phyloP scores from a whole-genome alignment of 306 rosid genomes.

The Rosa persica region DNA sequence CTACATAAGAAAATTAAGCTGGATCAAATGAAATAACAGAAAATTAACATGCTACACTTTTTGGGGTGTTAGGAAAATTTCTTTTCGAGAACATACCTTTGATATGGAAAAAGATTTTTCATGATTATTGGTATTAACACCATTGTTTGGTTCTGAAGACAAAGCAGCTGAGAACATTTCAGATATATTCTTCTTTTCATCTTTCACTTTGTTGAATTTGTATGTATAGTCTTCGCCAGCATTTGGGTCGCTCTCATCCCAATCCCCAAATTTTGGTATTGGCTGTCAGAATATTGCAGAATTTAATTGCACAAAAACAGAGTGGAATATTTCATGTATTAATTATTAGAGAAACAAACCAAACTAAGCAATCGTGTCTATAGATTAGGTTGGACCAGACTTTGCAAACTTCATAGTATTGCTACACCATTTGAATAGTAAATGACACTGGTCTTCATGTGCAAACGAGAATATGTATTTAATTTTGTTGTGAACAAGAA shows the following conservation, averaged over 20 bases:
- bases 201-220: constrained; percentile 36
- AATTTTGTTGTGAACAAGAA: too few species aligned
- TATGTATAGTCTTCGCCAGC: constrained; percentile 50
- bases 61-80: neutral
- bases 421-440: too few species aligned
- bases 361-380: neutral
- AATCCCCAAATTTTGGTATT: constrained; percentile 56
- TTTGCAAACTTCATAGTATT: too few species aligned
- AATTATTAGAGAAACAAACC: neutral
- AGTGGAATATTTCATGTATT: neutral
- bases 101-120: neutral
- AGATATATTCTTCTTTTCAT: constrained; percentile 32
- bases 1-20: constrained; percentile 17
- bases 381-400: too few species aligned
- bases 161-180: constrained; percentile 2
- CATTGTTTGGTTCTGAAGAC: neutral
- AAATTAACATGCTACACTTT: neutral
- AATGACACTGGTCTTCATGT: too few species aligned
- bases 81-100: constrained; percentile 21
- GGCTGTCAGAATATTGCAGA: constrained; percentile 20
- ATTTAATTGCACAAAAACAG: neutral
- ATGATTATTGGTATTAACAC: neutral
- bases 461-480: too few species aligned
- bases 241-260: constrained; percentile 49
- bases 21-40: neutral